A percentile compares a stretch with the other conserved stretches of the same genome.
phyloP scores from a whole-genome alignment of 148 eudicot species.

The Fagopyrum tataricum region DNA sequence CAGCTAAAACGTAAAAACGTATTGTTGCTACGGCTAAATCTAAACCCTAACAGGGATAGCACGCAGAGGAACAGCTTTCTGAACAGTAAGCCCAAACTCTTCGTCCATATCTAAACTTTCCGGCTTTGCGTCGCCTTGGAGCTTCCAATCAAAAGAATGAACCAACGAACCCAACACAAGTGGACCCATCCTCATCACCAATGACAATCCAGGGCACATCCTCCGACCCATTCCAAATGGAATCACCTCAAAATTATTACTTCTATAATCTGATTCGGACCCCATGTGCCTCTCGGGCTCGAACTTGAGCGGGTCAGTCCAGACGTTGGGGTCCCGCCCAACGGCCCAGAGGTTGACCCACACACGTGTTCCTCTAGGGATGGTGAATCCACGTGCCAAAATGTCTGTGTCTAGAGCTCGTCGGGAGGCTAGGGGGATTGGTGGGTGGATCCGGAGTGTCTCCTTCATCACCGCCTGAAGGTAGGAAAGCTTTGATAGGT shows the following conservation, averaged over 20 bases:
- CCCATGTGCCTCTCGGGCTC: conserved; percentile 33
- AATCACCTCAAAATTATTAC: background rate
- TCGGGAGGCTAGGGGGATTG: conserved; percentile 27
- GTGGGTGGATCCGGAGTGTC: conserved; percentile 32
- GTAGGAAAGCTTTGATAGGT: conserved; percentile 23
- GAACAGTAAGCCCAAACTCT: conserved; percentile 21
- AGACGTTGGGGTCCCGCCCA: conserved; percentile 26
- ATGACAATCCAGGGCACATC: conserved; percentile 32
- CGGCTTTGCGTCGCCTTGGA: conserved; percentile 16
- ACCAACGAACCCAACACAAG: conserved; percentile 26
- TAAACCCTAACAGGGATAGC: background rate
- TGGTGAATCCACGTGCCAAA: conserved; percentile 1
- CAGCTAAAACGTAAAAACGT: too few species aligned
- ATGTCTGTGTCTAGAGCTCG: conserved; percentile 20
- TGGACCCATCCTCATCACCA: conserved; percentile 24
- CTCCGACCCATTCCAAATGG: conserved; percentile 6
- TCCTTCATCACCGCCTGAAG: conserved; percentile 31
- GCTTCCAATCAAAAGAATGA: conserved; percentile 30
- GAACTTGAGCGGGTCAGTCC: conserved; percentile 24
- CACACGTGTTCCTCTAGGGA: conserved; percentile 29
- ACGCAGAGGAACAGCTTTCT: conserved; percentile 15
- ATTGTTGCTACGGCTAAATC: background rate
- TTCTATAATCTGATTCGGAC: conserved; percentile 20
- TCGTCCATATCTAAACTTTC: conserved; percentile 31
- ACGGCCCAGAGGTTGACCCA: conserved; percentile 36